phyloP scores from a whole-genome alignment of 2,329 filamentous ascomycete genomes.

The Aureobasidium mangrovei region DNA sequence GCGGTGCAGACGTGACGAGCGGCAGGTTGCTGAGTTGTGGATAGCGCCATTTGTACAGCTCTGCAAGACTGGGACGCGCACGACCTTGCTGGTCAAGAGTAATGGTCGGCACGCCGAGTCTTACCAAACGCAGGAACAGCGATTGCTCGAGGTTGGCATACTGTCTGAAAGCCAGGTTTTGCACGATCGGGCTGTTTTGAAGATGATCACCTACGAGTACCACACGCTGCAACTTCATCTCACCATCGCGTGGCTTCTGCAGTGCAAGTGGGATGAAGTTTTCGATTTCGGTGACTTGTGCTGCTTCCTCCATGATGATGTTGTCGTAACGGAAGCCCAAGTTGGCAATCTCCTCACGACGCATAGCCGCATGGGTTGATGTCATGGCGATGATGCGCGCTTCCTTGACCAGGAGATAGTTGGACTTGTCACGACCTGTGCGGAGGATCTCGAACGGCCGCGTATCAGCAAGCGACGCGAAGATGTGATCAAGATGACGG shows the following conservation, averaged over 20 bases:
- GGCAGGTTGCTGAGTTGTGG: constrained; percentile 69
- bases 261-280: constrained; percentile 93
- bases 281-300: constrained; percentile 95
- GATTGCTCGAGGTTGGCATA: constrained; percentile 96
- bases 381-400: constrained; percentile 99
- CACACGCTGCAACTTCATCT: constrained; percentile 72
- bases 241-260: constrained; percentile 67
- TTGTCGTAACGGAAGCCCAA: constrained; percentile 98
- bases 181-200: constrained; percentile 92
- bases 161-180: constrained; percentile 86
- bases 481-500: constrained; percentile 79
- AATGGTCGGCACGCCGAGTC: constrained; percentile 84
- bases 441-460: constrained; percentile 90
- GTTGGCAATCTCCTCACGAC: constrained; percentile 76
- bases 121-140: constrained; percentile 81
- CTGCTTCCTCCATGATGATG: constrained; percentile 95
- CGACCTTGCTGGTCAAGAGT: constrained; percentile 90
- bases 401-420: constrained; percentile 90
- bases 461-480: constrained; percentile 85
- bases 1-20: constrained; percentile 55
- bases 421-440: constrained; percentile 82
- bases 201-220: constrained; percentile 92
- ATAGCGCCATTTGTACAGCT: constrained; percentile 92
- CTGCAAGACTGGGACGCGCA: constrained; percentile 75
- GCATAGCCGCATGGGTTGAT: constrained; percentile 93